Conservation (phyloP, 106 monocot genomes). For the Acorus calamus region DNA sequence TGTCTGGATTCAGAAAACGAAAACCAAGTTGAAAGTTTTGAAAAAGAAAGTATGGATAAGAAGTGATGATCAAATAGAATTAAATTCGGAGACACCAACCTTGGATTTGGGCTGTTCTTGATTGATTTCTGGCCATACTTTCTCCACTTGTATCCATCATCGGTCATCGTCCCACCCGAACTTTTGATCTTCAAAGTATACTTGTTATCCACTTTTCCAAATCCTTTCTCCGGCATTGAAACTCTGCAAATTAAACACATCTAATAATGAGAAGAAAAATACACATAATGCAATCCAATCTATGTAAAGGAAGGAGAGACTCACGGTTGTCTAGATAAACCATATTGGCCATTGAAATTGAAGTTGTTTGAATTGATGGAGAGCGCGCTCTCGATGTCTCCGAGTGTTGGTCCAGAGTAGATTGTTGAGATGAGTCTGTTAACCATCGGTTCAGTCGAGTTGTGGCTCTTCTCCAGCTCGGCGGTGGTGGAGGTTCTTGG, state of each 20-base stretch:
- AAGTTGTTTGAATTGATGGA: slow-evolving; percentile 16
- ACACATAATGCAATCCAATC: background rate
- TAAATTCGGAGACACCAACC: slow-evolving; percentile 11
- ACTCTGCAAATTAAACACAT: slow-evolving; percentile 23
- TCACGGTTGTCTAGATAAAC: slow-evolving; percentile 27
- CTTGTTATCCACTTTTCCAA: slow-evolving; percentile 68
- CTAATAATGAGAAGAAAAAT: background rate
- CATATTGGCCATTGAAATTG: background rate
- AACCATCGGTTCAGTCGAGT: slow-evolving; percentile 11
- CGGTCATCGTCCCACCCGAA: slow-evolving; percentile 38
- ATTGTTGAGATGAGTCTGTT: slow-evolving; percentile 71
- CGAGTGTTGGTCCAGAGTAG: slow-evolving; percentile 61
- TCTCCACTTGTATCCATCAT: slow-evolving; percentile 79
- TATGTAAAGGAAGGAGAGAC: background rate
- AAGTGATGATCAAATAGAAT: no score
- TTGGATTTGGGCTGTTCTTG: slow-evolving; percentile 73
- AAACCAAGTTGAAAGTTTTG: no score
- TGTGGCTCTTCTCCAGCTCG: background rate
- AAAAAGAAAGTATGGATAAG: no score
- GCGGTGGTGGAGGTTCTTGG: slow-evolving; percentile 3
- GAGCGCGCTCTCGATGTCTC: slow-evolving; percentile 63
- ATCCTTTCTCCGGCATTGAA: slow-evolving; percentile 54
- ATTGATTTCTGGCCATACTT: slow-evolving; percentile 77
- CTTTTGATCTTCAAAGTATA: slow-evolving; percentile 69
- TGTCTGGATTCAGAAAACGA: no score